These are phyloP conservation scores for Fusarium decemcellulare DNA, from an alignment of 2,329 filamentous ascomycete species.

Conservation along the genomic window DNA sequence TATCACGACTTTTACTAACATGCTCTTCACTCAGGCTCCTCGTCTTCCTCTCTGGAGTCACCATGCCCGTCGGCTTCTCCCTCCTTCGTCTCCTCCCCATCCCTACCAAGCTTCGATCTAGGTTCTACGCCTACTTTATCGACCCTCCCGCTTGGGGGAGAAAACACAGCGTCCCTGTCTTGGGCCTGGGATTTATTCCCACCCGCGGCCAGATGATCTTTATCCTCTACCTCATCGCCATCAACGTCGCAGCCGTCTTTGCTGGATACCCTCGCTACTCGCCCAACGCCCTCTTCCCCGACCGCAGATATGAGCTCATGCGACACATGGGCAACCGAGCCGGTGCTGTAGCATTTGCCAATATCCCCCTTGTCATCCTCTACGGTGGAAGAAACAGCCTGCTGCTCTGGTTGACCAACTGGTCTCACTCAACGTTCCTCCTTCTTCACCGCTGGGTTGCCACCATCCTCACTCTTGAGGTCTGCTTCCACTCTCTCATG, in stretches of 20 bases:
- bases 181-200: slow-evolving; percentile 51
- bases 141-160: slow-evolving; percentile 46
- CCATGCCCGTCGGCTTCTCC: slow-evolving; percentile 40
- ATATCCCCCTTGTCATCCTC: slow-evolving; percentile 59
- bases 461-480: slow-evolving; percentile 60
- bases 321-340: slow-evolving; percentile 56
- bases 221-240: slow-evolving; percentile 55
- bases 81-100: slow-evolving; percentile 39
- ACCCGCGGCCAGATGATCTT: slow-evolving; percentile 61
- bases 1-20: neutral
- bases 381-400: slow-evolving; percentile 63
- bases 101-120: slow-evolving; percentile 24
- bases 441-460: slow-evolving; percentile 66
- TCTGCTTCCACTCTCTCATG: slow-evolving; percentile 61
- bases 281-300: slow-evolving; percentile 50
- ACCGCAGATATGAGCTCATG: slow-evolving; percentile 46
- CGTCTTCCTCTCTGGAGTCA: slow-evolving; percentile 38
- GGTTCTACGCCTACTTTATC: slow-evolving; percentile 47
- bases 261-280: slow-evolving; percentile 46
- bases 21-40: slow-evolving; percentile 21
- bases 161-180: slow-evolving; percentile 40
- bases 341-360: slow-evolving; percentile 57
- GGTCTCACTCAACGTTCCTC: slow-evolving; percentile 63
- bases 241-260: slow-evolving; percentile 54
- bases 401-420: slow-evolving; percentile 63